Percentiles rank a stretch among this genome's conserved stretches.
Conservation (phyloP, 768 basidiomycete species). For the Kwoniella pini region DNA sequence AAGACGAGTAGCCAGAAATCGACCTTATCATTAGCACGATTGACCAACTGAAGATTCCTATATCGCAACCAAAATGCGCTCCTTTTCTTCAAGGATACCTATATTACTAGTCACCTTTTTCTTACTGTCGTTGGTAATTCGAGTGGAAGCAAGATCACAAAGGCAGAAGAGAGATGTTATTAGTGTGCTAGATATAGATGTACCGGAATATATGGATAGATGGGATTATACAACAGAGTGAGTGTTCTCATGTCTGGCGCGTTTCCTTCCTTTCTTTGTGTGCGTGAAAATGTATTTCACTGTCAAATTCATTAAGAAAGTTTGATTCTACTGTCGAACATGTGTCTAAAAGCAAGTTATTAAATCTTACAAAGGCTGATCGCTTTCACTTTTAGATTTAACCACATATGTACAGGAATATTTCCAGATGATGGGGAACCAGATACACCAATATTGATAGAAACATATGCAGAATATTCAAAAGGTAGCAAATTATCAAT, state of each 20-base stretch:
- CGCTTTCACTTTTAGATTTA: not conserved
- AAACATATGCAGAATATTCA: not conserved
- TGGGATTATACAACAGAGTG: constrained; percentile 9
- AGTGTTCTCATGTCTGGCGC: not conserved
- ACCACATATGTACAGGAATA: constrained; percentile 1
- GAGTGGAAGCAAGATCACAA: not conserved
- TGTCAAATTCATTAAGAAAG: too few relatives aligned
- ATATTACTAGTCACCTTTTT: not conserved
- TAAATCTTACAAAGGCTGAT: not conserved
- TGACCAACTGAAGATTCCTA: too few relatives aligned
- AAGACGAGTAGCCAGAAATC: too few relatives aligned
- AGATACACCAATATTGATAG: constrained; percentile 1
- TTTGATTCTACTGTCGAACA: too few relatives aligned
- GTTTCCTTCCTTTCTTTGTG: not conserved
- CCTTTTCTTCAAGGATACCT: not conserved
- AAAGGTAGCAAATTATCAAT: not conserved
- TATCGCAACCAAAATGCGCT: too few relatives aligned
- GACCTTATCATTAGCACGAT: too few relatives aligned
- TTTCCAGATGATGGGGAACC: constrained; percentile 6
- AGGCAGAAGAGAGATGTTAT: not conserved
- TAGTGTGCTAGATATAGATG: not conserved
- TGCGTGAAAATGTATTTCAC: not conserved
- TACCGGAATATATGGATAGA: constrained; percentile 8
- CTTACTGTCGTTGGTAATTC: not conserved
- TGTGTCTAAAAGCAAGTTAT: too few relatives aligned